These are phyloP conservation scores for Phytophthora niederhauseri DNA, from an alignment of 352 stramenopile species.

Conservation along the genomic window DNA sequence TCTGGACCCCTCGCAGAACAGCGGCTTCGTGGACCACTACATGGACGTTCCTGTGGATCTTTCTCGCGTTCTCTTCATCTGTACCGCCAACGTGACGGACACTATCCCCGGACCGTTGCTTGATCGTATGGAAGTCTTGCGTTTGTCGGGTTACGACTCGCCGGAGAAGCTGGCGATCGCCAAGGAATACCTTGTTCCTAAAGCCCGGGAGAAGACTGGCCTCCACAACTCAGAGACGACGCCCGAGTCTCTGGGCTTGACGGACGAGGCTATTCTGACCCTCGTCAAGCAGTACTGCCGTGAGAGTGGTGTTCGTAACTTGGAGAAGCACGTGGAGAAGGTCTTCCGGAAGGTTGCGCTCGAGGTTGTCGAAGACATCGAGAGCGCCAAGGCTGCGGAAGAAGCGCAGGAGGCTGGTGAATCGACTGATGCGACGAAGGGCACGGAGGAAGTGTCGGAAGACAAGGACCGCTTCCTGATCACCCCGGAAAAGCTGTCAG, in stretches of 20 bases:
- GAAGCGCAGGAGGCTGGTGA: slow-evolving; percentile 49
- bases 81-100: slow-evolving; percentile 94
- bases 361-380: slow-evolving; percentile 93
- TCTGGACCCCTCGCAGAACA: slow-evolving; percentile 98
- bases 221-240: slow-evolving; percentile 63
- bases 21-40: slow-evolving; percentile 98
- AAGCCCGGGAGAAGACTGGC: slow-evolving; percentile 94
- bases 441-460: slow-evolving; percentile 19
- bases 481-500: slow-evolving; percentile 93
- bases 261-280: slow-evolving; percentile 92
- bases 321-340: slow-evolving; percentile 99
- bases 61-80: slow-evolving; percentile 97
- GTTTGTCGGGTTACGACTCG: slow-evolving; percentile 95
- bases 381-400: slow-evolving; percentile 37
- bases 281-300: slow-evolving; percentile 95
- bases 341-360: slow-evolving; percentile 98
- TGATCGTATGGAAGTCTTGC: slow-evolving; percentile 99
- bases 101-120: slow-evolving; percentile 97
- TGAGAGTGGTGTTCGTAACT: slow-evolving; percentile 97
- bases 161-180: slow-evolving; percentile 98
- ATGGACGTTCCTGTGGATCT: slow-evolving; percentile 98
- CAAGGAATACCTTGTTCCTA: slow-evolving; percentile 98
- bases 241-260: slow-evolving; percentile 90
- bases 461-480: slow-evolving; percentile 90
- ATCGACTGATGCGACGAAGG: slow-evolving; percentile 34